Base-by-base conservation (phyloP, 345 rosid species). In the Nephelium lappaceum region DNA sequence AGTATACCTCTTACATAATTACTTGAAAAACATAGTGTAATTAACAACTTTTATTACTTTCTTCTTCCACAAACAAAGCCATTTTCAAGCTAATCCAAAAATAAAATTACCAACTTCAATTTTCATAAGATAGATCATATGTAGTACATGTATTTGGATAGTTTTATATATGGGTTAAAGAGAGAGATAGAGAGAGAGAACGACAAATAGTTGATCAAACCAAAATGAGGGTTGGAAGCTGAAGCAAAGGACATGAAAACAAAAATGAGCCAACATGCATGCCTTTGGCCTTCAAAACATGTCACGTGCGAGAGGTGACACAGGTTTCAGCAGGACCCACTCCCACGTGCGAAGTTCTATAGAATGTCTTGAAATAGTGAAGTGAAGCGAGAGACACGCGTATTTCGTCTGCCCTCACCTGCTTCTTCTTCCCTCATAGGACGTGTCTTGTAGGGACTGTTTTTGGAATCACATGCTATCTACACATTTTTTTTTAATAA, bases 341-440 rank as follows among this genome's bases (percentile, higher is more conserved):
- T 6, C 41, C 18, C 85, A 77, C 76, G 41, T 76, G 83, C 85
- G 11, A 61, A 53, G 61, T 76, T 73, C 25, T 79, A 31, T 58
- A 77, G 77, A 78, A 53, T 71, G 75, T 53, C 74, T 27, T 27
- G 23, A 21, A 60, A 23, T 1, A 11, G 31, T 5, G 27, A 10
- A 15, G 42, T 5, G 16, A n/a, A 45, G 51, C 3, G 8, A 12
- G 31, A 9, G 24, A 38, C 73, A 41, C 67, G 8, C 58, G 72
- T 49, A 12, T 42, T 60, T 45, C 23, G 63, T 47, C 51, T n/a
- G 66, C 60, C 23, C 19, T 39, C 27, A 11, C 24, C 18, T 21
- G 36, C 25, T 19, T 16, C 14, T 5, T 5, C 15, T 55, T n/a
- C n/a, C 2, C 8, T 43, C 51, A 21, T 39, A 51, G 25, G 64